phyloP scores from a whole-genome alignment of 2,329 filamentous ascomycete genomes.

The Trichoderma harzianum region DNA sequence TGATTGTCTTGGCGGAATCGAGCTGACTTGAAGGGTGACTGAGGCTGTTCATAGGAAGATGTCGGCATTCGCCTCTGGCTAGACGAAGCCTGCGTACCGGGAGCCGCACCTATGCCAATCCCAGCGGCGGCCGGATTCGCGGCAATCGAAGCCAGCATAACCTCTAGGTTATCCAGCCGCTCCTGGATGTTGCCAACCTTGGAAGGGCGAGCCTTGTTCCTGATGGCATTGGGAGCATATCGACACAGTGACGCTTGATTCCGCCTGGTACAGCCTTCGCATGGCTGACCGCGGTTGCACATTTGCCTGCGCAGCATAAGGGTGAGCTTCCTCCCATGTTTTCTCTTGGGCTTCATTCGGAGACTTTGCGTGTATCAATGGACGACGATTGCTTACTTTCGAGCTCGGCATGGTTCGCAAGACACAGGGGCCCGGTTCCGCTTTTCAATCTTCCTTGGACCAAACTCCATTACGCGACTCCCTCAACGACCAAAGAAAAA shows the following conservation, averaged over 20 bases:
- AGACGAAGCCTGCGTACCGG: not conserved
- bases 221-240: conserved; percentile 5
- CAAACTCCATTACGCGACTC: not conserved
- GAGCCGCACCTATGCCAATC: not conserved
- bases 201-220: not conserved
- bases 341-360: not conserved
- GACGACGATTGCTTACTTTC: not conserved
- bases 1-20: not conserved
- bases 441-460: conserved; percentile 4
- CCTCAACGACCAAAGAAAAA: not conserved
- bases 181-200: not conserved
- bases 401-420: conserved; percentile 8
- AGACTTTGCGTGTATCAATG: not conserved
- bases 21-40: not conserved
- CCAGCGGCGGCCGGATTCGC: not conserved
- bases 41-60: not conserved
- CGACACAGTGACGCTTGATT: not conserved
- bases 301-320: not conserved
- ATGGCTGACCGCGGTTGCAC: conserved; percentile 8
- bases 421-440: conserved; percentile 9
- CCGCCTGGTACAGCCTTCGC: not conserved
- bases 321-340: not conserved
- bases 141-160: not conserved
- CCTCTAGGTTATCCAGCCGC: conserved; percentile 6
- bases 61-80: not conserved